Evolutionary conservation across 2,329 filamentous ascomycete species (phyloP).

Genomic region (Bipolaris zeicola): DNA sequence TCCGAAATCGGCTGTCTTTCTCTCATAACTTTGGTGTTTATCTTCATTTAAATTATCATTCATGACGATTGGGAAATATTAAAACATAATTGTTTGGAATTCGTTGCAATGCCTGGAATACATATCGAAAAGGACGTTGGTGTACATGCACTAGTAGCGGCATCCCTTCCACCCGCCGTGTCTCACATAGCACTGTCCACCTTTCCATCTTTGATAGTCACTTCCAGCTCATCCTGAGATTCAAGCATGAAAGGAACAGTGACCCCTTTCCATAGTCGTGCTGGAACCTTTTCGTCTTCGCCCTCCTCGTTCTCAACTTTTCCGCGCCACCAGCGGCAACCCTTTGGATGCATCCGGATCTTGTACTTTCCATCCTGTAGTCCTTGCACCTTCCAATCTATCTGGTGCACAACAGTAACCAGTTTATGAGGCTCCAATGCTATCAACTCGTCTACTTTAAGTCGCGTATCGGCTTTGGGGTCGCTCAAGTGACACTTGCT

Average conservation of each 20-base stretch:
- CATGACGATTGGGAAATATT: background rate
- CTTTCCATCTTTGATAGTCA: constrained; percentile 1
- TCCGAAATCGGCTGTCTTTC: constrained; percentile 10
- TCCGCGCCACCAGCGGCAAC: constrained; percentile 5
- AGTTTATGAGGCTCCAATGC: background rate
- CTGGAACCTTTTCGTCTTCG: background rate
- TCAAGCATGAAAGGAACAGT: constrained; percentile 5
- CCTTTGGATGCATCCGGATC: background rate
- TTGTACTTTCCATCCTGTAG: background rate
- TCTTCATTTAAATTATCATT: background rate
- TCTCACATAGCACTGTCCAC: background rate
- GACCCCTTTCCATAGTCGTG: background rate
- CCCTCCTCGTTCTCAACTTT: background rate
- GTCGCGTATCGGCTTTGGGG: background rate
- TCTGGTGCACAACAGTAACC: background rate
- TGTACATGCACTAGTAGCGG: no score
- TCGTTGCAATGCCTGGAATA: background rate
- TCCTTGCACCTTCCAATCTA: background rate
- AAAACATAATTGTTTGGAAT: no score
- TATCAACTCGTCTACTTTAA: background rate
- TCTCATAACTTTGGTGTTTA: background rate
- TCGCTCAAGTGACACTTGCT: constrained; percentile 1
- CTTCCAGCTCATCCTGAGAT: constrained; percentile 1
- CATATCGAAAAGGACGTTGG: no score
- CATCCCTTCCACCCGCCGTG: background rate